phyloP scores from a whole-genome alignment of 2,329 filamentous ascomycete genomes.

The Neofusicoccum sp. region DNA sequence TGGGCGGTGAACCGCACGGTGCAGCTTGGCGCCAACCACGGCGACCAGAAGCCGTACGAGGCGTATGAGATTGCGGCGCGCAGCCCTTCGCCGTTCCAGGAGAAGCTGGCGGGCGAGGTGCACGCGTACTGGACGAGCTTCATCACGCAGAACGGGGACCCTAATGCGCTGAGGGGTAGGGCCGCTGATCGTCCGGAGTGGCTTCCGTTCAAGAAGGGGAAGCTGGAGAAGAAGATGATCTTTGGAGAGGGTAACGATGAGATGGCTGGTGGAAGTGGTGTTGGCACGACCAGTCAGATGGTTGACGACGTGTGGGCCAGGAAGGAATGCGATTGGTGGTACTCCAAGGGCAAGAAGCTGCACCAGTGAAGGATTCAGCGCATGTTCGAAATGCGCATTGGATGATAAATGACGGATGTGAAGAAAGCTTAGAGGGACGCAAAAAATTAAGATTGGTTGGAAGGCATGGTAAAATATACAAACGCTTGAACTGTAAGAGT shows the following conservation, averaged over 20 bases:
- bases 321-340: constrained; percentile 61
- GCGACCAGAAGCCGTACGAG: constrained; percentile 36
- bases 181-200: constrained; percentile 25
- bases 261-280: constrained; percentile 34
- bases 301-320: constrained; percentile 45
- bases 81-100: constrained; percentile 27
- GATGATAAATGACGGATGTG: not conserved
- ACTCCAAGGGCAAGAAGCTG: constrained; percentile 46
- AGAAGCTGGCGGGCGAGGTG: constrained; percentile 29
- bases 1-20: constrained; percentile 53
- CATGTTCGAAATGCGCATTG: too few relatives aligned
- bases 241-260: constrained; percentile 64
- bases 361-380: not conserved
- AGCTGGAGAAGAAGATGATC: constrained; percentile 40
- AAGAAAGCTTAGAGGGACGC: not conserved
- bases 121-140: constrained; percentile 35
- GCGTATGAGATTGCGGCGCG: constrained; percentile 27
- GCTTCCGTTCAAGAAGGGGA: constrained; percentile 23
- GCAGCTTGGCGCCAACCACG: constrained; percentile 33
- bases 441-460: not conserved
- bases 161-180: constrained; percentile 27
- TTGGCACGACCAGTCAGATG: constrained; percentile 47
- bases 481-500: too few relatives aligned
- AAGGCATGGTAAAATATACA: too few relatives aligned
- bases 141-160: constrained; percentile 30